Conservation (phyloP, 768 basidiomycete species). For the Lactarius trivialis region DNA sequence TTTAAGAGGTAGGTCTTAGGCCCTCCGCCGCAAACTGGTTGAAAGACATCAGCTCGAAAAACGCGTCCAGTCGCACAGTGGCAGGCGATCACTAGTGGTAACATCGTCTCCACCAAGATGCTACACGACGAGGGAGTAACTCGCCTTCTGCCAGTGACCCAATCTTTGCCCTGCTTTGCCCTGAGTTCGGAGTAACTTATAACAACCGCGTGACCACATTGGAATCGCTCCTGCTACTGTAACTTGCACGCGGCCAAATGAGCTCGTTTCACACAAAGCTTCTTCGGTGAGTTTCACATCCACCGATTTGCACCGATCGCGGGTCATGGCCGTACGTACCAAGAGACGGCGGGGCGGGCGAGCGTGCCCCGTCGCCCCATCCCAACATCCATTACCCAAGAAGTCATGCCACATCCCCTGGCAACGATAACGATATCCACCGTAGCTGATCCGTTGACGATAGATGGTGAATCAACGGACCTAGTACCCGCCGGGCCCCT, state of each 20-base stretch:
- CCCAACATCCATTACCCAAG: neutral
- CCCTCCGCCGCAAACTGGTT: neutral
- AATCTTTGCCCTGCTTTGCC: neutral
- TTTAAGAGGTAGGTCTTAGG: neutral
- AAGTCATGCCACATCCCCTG: neutral
- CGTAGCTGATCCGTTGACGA: neutral
- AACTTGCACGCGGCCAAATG: neutral
- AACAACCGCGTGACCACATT: neutral
- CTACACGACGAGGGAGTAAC: neutral
- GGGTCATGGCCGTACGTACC: neutral
- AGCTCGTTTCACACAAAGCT: too few species aligned
- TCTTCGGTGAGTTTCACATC: neutral
- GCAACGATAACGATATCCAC: neutral
- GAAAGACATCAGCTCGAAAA: neutral
- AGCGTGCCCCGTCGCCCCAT: neutral
- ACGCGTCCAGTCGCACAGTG: neutral
- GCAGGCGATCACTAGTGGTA: neutral
- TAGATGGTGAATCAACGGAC: neutral
- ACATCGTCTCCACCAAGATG: neutral
- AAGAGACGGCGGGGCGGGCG: neutral
- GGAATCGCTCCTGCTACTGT: neutral
- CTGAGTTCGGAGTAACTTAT: neutral
- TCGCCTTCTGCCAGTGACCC: neutral
- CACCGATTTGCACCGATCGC: neutral
- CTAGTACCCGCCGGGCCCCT: neutral